Base-by-base conservation (phyloP, 495 filamentous ascomycete genomes). In the Bryoglossum gracile region DNA sequence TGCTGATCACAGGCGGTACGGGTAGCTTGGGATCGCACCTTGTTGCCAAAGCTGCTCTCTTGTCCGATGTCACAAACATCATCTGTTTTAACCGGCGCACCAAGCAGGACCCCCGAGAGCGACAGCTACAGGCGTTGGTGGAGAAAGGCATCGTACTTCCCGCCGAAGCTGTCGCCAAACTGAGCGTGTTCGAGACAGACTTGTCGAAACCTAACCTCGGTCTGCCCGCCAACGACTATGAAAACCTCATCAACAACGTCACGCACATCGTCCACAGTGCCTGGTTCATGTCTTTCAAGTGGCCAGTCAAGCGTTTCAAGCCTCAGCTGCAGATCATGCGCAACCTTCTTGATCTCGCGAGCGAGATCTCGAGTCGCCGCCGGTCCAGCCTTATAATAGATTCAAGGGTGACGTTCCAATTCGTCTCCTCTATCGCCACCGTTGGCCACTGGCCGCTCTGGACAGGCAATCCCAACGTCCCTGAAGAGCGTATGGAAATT, bases 241-340 rank as follows among this genome's bases (percentile, higher is more conserved):
- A 62, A 17, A 17, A 37, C 3, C 65, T 80, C 3, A 41, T 63
- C 3, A 43, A 58, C 3, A 60, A 35, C n/a, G 72, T 74, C 1
- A 80, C 76, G 0, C 69, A 78, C 36, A 71, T 81, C 16, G 54
- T 80, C 26, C 76, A 81, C 57, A 80, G 76, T 43, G 77, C 76
- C 3, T 80, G 75, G 76, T 74, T 72, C 0, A 79, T 81, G 75
- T 73, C 66, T 50, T 67, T 53, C 18, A 71, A 58, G 23, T 59
- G 69, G 1, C 61, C 67, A 0, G 19, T 81, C 0, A 52, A 62
- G 2, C 64, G 55, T 6, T 75, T 76, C 28, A 74, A 75, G 46
- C 39, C 66, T 0, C 76, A 80, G 46, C 76, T 82, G 49, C 46
- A 59, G 9, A 53, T 64, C 13, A 62, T 78, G 63, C 60, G 65